Base-by-base conservation (phyloP, 352 stramenopile genomes). In the Elongisporangium prolatum region DNA sequence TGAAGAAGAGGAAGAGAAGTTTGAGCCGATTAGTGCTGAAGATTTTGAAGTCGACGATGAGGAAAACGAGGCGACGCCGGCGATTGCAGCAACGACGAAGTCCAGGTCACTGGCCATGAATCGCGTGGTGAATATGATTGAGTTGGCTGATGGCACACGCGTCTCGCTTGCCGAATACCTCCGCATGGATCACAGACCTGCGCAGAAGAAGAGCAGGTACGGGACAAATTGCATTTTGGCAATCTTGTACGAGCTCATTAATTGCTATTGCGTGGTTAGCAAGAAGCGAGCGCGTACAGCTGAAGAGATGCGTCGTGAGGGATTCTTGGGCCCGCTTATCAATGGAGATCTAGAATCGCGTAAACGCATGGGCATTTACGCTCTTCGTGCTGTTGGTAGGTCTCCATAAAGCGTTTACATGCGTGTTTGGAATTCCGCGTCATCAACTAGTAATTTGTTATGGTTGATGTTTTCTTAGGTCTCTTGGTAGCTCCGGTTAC, bases 261-360 rank as follows among this genome's bases (percentile, higher is more conserved):
- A 1, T 17, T 22, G 21, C 11, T 48, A 17, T 54, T 28, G 21
- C 1, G 0, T 52, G 17, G 48, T 21, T 54, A 21, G 5, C n/a
- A 89, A 72, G 34, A 85, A 74, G 49, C 52, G 52, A 0, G 21
- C 64, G 13, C 72, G 69, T 8, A 79, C 67, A 8, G 65, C 61
- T 0, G 72, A 86, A 34, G 62, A 92, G 56, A 88, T 74, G 75
- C 72, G 74, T 16, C 69, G 67, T 22, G 58, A 90, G 37, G 72
- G 80, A 61, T 88, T 93, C 48, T 59, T 90, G 3, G 77, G 73
- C 0, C 76, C 78, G n/a, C 56, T 92, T 1, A 86, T 89, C 48
- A 86, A 89, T 56, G 78, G 80, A 16, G 65, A 71, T 24, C 47
- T 61, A 14, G 71, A 79, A 52, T 68, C 72, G 16, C 69, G 71